Percentiles rank a stretch among this genome's conserved stretches.
Conservation (phyloP, 2,329 filamentous ascomycete species). For the Xylariaceae sp. region DNA sequence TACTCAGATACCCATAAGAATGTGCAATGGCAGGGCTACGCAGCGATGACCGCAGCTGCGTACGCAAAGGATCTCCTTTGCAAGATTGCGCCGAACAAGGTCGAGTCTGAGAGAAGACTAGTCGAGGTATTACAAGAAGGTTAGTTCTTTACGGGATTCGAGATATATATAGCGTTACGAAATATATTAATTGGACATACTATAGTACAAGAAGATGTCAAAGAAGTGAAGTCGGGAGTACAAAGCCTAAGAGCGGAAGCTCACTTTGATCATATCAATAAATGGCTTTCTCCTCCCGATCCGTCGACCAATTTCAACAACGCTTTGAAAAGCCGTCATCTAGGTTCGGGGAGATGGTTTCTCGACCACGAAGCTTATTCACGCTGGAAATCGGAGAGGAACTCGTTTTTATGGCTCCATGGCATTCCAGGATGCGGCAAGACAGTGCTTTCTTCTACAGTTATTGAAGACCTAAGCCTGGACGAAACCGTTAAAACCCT, state of each 20-base stretch:
- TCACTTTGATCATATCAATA: conserved; percentile 12
- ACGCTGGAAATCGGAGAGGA: conserved; percentile 28
- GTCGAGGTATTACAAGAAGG: not conserved
- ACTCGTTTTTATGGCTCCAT: conserved; percentile 35
- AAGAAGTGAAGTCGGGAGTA: not conserved
- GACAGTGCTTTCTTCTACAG: conserved; percentile 36
- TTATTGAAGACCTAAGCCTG: conserved; percentile 29
- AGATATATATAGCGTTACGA: not conserved
- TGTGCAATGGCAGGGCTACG: not conserved
- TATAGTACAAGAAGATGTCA: conserved; percentile 2
- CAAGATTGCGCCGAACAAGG: not conserved
- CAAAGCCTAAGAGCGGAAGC: not conserved
- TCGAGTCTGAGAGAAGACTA: not conserved
- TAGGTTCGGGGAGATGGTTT: conserved; percentile 34
- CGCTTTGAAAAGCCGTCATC: conserved; percentile 29
- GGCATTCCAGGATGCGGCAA: conserved; percentile 41
- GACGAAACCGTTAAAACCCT: not conserved
- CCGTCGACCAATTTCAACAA: conserved; percentile 30
- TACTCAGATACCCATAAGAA: conserved; percentile 1
- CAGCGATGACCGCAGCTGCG: not conserved
- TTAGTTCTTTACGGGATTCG: not conserved
- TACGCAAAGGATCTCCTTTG: not conserved
- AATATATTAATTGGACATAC: not conserved
- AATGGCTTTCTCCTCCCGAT: conserved; percentile 35
- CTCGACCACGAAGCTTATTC: conserved; percentile 26